phyloP scores from a whole-genome alignment of 2,329 filamentous ascomycete genomes.

The Claviceps citrina region DNA sequence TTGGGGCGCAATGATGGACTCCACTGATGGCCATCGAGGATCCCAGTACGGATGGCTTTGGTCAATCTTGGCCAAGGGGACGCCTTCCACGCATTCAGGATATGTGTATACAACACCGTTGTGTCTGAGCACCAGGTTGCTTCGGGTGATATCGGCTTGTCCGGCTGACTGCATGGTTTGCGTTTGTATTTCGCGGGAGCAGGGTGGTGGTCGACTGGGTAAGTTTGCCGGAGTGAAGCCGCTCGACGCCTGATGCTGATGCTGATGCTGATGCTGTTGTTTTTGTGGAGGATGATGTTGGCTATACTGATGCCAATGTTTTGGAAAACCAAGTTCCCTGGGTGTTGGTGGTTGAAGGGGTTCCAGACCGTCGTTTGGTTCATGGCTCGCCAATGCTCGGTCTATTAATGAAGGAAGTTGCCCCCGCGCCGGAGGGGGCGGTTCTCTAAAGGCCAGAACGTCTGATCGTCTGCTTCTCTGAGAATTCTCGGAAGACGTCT shows the following conservation, averaged over 20 bases:
- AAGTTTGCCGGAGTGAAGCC: slow-evolving; percentile 20
- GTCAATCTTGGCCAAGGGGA: slow-evolving; percentile 36
- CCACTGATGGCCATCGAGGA: slow-evolving; percentile 32
- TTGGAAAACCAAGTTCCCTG: slow-evolving; percentile 11
- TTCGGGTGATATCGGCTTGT: slow-evolving; percentile 26
- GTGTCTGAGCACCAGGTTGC: slow-evolving; percentile 29
- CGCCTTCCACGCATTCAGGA: slow-evolving; percentile 36
- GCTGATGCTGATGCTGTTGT: background rate
- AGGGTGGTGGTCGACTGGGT: slow-evolving; percentile 15
- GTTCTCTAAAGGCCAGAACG: slow-evolving; percentile 2
- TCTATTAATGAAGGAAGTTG: background rate
- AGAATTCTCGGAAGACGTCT: background rate
- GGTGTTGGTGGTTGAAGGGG: slow-evolving; percentile 14
- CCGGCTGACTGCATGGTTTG: slow-evolving; percentile 12
- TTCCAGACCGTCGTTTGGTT: slow-evolving; percentile 7
- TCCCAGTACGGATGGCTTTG: slow-evolving; percentile 41
- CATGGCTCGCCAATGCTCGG: background rate
- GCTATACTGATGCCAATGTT: background rate
- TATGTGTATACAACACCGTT: slow-evolving; percentile 34
- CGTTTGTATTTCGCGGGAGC: slow-evolving; percentile 15
- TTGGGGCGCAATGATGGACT: slow-evolving; percentile 25
- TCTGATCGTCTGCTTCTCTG: background rate
- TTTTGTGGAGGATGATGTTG: background rate
- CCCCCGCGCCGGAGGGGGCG: slow-evolving; percentile 2
- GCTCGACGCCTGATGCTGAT: background rate